These are phyloP conservation scores for Aspergillus sergii DNA, from an alignment of 2,329 filamentous ascomycete genomes.

Conservation along the genomic window DNA sequence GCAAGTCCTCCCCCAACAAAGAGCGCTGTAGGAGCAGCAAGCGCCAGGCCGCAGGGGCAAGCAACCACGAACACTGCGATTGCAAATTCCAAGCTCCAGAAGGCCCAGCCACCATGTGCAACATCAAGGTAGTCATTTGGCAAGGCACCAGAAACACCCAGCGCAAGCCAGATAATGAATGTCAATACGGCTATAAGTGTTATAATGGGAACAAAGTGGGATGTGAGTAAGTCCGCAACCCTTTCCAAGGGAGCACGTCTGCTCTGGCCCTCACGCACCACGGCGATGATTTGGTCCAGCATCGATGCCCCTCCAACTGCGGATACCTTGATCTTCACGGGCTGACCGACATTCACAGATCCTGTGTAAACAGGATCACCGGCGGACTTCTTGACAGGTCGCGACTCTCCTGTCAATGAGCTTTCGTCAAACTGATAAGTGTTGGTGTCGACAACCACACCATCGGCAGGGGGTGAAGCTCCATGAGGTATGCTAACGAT, in stretches of 20 bases:
- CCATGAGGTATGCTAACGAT: constrained; percentile 75
- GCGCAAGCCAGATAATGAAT: constrained; percentile 50
- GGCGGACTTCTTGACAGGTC: constrained; percentile 44
- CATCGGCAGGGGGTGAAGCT: constrained; percentile 82
- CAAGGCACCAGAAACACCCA: constrained; percentile 47
- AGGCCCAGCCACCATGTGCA: constrained; percentile 53
- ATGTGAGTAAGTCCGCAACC: constrained; percentile 50
- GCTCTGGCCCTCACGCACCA: constrained; percentile 53
- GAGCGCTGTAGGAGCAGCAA: constrained; percentile 84
- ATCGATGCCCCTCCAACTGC: constrained; percentile 51
- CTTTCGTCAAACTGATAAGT: constrained; percentile 81
- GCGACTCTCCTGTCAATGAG: constrained; percentile 69
- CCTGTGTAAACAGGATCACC: constrained; percentile 51
- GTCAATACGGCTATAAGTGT: constrained; percentile 52
- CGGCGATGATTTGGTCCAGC: constrained; percentile 53
- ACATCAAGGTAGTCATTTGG: constrained; percentile 54
- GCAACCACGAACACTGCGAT: constrained; percentile 87
- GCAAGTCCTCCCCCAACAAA: constrained; percentile 82
- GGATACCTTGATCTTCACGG: constrained; percentile 47
- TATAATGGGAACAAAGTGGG: constrained; percentile 53
- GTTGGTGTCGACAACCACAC: constrained; percentile 58
- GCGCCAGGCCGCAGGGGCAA: constrained; percentile 79
- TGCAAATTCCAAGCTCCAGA: constrained; percentile 64
- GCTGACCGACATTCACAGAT: constrained; percentile 51
- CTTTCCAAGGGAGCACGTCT: constrained; percentile 52